Conservation (phyloP, 805 yeast genomes). For the Candida pseudoglaebosa region DNA sequence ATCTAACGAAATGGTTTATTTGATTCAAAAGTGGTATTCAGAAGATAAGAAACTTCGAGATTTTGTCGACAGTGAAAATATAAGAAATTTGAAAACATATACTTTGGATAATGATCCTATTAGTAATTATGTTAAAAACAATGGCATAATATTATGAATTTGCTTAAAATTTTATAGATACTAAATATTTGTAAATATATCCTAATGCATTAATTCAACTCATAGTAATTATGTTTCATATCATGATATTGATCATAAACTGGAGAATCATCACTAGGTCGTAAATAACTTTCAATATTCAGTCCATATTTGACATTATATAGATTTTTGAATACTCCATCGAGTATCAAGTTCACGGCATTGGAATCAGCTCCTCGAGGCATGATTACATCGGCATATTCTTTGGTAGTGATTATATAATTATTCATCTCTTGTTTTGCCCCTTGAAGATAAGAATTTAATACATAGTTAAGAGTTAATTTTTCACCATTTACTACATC, state of each 20-base stretch:
- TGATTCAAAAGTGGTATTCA: slow-evolving; percentile 65
- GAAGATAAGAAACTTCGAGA: slow-evolving; percentile 62
- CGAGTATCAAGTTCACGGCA: slow-evolving; percentile 58
- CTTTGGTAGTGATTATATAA: slow-evolving; percentile 65
- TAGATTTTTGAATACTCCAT: slow-evolving; percentile 44
- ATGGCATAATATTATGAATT: slow-evolving; percentile 11
- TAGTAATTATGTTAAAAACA: slow-evolving; percentile 18
- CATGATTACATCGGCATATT: slow-evolving; percentile 68
- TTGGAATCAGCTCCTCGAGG: slow-evolving; percentile 64
- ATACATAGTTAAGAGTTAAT: slow-evolving; percentile 30
- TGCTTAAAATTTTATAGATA: not conserved
- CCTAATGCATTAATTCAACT: slow-evolving; percentile 21
- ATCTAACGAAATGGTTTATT: slow-evolving; percentile 53
- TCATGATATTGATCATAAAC: slow-evolving; percentile 32
- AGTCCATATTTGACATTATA: not conserved
- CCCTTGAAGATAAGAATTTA: slow-evolving; percentile 47
- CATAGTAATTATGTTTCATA: slow-evolving; percentile 42
- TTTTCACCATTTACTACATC: slow-evolving; percentile 24
- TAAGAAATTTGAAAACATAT: slow-evolving; percentile 44
- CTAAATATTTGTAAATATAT: not conserved
- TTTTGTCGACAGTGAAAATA: slow-evolving; percentile 44
- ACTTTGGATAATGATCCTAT: slow-evolving; percentile 57
- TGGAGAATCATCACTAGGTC: slow-evolving; percentile 19
- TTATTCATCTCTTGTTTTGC: slow-evolving; percentile 66
- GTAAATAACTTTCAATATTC: slow-evolving; percentile 20